Base-by-base conservation (phyloP, 306 rosid species). In the Vigna reflexopilosa region DNA sequence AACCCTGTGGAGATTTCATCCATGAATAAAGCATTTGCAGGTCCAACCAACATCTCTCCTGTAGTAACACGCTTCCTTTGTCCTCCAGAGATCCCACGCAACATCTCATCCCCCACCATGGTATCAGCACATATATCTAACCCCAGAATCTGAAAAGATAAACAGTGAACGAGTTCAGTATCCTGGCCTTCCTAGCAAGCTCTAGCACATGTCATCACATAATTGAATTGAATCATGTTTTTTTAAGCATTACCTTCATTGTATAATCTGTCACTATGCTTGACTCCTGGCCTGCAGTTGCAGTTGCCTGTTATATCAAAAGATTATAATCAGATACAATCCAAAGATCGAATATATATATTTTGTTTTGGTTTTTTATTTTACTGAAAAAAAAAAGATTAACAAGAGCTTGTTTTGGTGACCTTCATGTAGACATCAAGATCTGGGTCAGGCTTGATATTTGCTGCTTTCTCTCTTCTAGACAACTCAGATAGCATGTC, bases 61-160 rank as follows among this genome's bases (percentile, higher is more conserved):
- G 93, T 90, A 2, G 98, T 94, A 1, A 94, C 89, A 57, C 98
- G 98, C 80, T 94, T 94, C 85, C 91, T 94, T 67, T 94, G 91
- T 19, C 98, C 98, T 24, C 98, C 98, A 4, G 98, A 94, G 71
- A 94, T 89, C 14, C 98, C 98, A 45, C 97, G 85, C 83, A 93
- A 75, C 94, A 90, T 90, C n/a, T 89, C 93, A 78, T 88, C 89
- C 36, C 98, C 98, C 34, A 94, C 94, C 88, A 92, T 81, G 5
- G 88, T 92, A 71, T 94, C 97, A 56, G 98, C 89, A 74, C 98
- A 94, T 15, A 85, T 79, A 64, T 94, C 98, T 83, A 94, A 73
- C 63, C 98, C 98, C 81, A 94, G 87, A 63, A 94, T 82, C 98
- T 94, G 87, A 54, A 70, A 5, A 72, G 52, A 51, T 9, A 52